A percentile compares a stretch with the other conserved stretches of the same genome.
Conservation (phyloP, 2,329 filamentous ascomycete genomes). For the Pseudocercospora ulei region DNA sequence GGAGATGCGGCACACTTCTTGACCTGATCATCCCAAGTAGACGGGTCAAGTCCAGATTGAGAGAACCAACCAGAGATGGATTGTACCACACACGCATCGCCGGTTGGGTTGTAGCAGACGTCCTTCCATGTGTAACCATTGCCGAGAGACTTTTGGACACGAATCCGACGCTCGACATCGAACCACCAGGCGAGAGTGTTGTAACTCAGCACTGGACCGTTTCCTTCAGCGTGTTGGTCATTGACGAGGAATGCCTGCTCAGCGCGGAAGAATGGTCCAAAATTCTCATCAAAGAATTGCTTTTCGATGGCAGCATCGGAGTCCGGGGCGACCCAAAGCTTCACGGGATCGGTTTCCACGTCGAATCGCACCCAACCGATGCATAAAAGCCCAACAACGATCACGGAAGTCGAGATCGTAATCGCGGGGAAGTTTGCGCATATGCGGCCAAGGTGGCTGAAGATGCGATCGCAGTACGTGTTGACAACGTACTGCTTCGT, state of each 20-base stretch:
- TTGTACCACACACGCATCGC: constrained; percentile 81
- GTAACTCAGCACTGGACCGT: constrained; percentile 72
- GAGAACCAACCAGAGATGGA: constrained; percentile 85
- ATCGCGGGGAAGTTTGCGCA: constrained; percentile 76
- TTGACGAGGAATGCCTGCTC: constrained; percentile 93
- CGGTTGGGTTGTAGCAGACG: constrained; percentile 88
- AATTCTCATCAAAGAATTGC: constrained; percentile 81
- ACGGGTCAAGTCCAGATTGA: constrained; percentile 42
- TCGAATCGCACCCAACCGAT: constrained; percentile 80
- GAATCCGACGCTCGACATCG: constrained; percentile 69
- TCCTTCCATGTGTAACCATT: constrained; percentile 64
- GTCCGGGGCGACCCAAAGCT: constrained; percentile 91
- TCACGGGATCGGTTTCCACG: constrained; percentile 82
- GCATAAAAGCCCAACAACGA: constrained; percentile 69
- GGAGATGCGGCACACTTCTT: constrained; percentile 67
- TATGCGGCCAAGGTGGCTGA: constrained; percentile 66
- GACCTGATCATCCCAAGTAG: constrained; percentile 63
- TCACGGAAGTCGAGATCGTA: constrained; percentile 66
- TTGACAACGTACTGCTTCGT: constrained; percentile 75
- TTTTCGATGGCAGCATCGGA: constrained; percentile 89
- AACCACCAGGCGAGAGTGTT: constrained; percentile 92
- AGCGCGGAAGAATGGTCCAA: constrained; percentile 90
- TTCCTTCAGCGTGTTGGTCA: constrained; percentile 55
- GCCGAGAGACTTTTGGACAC: constrained; percentile 58
- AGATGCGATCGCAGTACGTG: constrained; percentile 66